Base-by-base conservation (phyloP, 805 yeast genomes). In the Wickerhamomyces queroliae region DNA sequence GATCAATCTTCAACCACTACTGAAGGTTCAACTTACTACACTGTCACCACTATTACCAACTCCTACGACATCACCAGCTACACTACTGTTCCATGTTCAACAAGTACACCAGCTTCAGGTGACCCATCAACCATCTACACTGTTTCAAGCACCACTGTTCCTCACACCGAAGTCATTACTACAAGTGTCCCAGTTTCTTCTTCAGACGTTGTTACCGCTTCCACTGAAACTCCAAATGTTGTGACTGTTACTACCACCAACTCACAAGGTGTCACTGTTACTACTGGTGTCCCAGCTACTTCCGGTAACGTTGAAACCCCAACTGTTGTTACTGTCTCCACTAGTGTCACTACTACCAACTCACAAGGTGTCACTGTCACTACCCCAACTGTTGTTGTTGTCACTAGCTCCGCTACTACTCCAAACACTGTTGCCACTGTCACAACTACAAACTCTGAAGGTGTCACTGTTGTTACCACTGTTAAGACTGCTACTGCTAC, bases 1-100 rank as follows among this genome's bases (percentile, higher is more conserved):
- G 53, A 53, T 17, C 52, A 53, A 2, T 53, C 57, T 24, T 52
- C 49, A n/a, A 46, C 45, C 3, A 12, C 31, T n/a, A n/a, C n/a
- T n/a, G n/a, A n/a, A 28, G 20, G 31, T 13, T 28, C 31, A 17
- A 28, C 31, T 16, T 8, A 15, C 10, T 28, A 28, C 31, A 28
- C 31, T 16, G 31, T 28, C 31, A 28, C 20, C 12, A 28, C 31
- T 3, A 5, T 28, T 8, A 28, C 20, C 7, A 13, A 15, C 11
- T 28, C 31, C 15, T 28, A 12, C 4, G 16, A 51, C 52, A 15
- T 49, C 27, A 19, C 32, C 12, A 21, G 17, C 3, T 13, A n/a
- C 44, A 9, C 47, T 41, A 27, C 55, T 45, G 33, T 37, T 44
- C 23, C 36, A 37, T 26, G 40, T 29, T 21, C 40, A 37, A 35